A percentile compares a stretch with the other conserved stretches of the same genome.
Evolutionary conservation across 352 stramenopile species (phyloP).

Genomic region (Globisporangium irregulare): DNA sequence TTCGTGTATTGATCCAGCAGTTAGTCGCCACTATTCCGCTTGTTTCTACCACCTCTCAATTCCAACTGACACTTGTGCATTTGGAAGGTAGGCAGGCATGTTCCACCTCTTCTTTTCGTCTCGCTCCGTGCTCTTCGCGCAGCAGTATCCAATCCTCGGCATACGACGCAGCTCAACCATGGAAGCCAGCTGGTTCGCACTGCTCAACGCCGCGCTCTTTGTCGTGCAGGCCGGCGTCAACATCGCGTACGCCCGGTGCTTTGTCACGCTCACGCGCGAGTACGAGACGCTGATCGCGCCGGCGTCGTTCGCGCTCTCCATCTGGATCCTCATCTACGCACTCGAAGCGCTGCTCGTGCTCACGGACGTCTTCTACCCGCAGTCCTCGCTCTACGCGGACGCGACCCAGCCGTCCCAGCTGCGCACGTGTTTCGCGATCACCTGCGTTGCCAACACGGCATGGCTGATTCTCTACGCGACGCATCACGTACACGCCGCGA

Average conservation of each 20-base stretch:
- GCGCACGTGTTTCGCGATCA: slow-evolving; percentile 57
- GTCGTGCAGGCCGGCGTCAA: slow-evolving; percentile 62
- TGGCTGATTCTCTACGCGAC: slow-evolving; percentile 65
- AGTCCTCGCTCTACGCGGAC: slow-evolving; percentile 69
- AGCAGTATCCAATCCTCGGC: slow-evolving; percentile 13
- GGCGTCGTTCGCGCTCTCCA: slow-evolving; percentile 49
- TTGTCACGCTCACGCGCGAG: slow-evolving; percentile 44
- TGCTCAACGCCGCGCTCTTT: slow-evolving; percentile 62
- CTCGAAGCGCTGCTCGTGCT: slow-evolving; percentile 59
- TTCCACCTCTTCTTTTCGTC: slow-evolving; percentile 15
- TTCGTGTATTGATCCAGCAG: slow-evolving; percentile 7
- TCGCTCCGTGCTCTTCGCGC: slow-evolving; percentile 15
- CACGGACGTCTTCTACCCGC: slow-evolving; percentile 61
- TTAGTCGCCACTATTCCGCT: neutral
- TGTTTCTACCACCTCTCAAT: neutral
- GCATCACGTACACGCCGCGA: slow-evolving; percentile 51
- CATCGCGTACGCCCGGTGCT: slow-evolving; percentile 55
- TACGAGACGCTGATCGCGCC: slow-evolving; percentile 77
- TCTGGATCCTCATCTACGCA: slow-evolving; percentile 73
- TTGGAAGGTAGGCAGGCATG: slow-evolving; percentile 8
- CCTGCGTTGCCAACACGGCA: slow-evolving; percentile 61
- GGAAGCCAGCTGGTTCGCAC: slow-evolving; percentile 47
- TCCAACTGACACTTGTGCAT: slow-evolving; percentile 10
- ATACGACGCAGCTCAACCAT: slow-evolving; percentile 20
- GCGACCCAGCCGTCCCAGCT: slow-evolving; percentile 62